Evolutionary conservation across 768 basidiomycete genomes (phyloP).

Genomic region (Mycena pura): DNA sequence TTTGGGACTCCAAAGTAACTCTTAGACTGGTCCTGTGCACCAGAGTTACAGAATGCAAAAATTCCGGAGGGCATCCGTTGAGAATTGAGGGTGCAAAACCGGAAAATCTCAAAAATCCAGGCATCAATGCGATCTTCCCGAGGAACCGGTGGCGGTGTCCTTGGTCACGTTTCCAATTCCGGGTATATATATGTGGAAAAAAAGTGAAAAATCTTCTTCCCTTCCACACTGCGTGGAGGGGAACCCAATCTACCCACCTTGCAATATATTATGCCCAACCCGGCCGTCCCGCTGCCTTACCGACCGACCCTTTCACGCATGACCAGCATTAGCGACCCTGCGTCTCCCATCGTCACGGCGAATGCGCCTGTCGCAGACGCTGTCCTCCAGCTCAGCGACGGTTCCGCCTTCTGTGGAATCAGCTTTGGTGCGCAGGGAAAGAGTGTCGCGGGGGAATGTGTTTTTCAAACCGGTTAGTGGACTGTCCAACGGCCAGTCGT

Average conservation of each 20-base stretch:
- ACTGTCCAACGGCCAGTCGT: conserved; percentile 9
- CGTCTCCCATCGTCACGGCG: conserved; percentile 37
- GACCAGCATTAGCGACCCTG: conserved; percentile 40
- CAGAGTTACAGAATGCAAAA: too few species aligned
- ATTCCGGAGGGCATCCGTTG: too few species aligned
- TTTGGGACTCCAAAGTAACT: too few species aligned
- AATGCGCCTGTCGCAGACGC: conserved; percentile 44
- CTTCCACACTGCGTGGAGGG: conserved; percentile 16
- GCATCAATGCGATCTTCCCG: too few species aligned
- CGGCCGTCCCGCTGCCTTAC: conserved; percentile 12
- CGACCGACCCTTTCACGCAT: conserved; percentile 49
- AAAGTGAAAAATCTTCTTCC: conserved; percentile 16
- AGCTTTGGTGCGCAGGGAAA: conserved; percentile 93
- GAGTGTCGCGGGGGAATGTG: conserved; percentile 96
- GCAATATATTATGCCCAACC: conserved; percentile 7
- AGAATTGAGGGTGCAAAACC: too few species aligned
- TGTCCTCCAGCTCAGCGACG: conserved; percentile 90
- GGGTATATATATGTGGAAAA: not conserved
- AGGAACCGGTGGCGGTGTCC: too few species aligned
- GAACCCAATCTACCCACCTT: not conserved
- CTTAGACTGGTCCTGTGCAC: too few species aligned
- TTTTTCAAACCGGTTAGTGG: conserved; percentile 95
- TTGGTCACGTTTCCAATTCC: too few species aligned
- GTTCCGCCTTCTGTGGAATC: conserved; percentile 85
- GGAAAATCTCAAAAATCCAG: too few species aligned